Conservation (phyloP, 768 basidiomycete species). For the Rhizopogon vinicolor region DNA sequence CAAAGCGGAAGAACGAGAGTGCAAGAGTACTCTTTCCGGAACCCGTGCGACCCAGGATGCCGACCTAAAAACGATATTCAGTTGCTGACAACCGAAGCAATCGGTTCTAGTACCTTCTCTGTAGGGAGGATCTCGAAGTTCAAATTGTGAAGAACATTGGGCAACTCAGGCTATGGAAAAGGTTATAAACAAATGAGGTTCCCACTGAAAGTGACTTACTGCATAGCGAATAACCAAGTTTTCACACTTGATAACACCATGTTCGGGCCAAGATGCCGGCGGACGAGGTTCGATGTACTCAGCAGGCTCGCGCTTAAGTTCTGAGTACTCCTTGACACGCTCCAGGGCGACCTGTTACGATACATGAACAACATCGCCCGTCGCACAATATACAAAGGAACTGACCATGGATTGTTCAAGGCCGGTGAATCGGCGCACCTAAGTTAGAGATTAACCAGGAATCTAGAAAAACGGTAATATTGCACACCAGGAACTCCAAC, state of each 20-base stretch:
- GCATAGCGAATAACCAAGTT: constrained; percentile 76
- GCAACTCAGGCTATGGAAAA: constrained; percentile 66
- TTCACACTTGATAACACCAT: constrained; percentile 65
- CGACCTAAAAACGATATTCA: constrained; percentile 38
- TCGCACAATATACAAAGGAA: not conserved
- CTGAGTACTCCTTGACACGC: constrained; percentile 89
- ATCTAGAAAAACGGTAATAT: not conserved
- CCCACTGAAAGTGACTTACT: constrained; percentile 36
- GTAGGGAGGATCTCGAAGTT: constrained; percentile 69
- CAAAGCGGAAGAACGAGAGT: constrained; percentile 84
- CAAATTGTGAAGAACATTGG: constrained; percentile 77
- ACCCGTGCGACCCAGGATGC: constrained; percentile 65
- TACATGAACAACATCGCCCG: not conserved
- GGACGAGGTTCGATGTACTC: constrained; percentile 90
- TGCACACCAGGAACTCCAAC: constrained; percentile 56
- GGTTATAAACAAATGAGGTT: not conserved
- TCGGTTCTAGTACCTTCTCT: constrained; percentile 52
- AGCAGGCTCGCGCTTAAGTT: constrained; percentile 68
- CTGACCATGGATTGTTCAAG: constrained; percentile 89
- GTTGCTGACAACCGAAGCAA: not conserved
- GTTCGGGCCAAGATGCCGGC: constrained; percentile 70
- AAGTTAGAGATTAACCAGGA: constrained; percentile 2
- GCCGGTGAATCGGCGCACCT: constrained; percentile 78
- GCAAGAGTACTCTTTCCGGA: constrained; percentile 82
- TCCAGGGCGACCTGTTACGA: constrained; percentile 67